Percentiles rank a stretch among this genome's conserved stretches.
phyloP scores from a whole-genome alignment of 1,139 yeast species.

The Geotrichum europaeum region DNA sequence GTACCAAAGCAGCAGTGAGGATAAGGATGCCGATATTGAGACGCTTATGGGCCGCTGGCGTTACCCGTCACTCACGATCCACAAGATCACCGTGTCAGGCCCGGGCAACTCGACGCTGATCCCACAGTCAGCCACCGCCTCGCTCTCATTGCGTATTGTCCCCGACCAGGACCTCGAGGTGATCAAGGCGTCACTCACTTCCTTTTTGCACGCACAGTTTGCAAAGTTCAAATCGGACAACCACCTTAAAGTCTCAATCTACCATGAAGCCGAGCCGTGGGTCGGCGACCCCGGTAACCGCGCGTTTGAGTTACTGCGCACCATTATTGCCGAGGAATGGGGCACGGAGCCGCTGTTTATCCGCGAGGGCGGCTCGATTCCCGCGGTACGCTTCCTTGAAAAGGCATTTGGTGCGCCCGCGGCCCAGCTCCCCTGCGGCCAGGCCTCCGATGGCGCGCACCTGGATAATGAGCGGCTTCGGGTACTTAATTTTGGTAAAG shows the following conservation, averaged over 20 bases:
- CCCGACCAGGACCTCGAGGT: conserved; percentile 72
- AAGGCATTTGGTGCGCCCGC: conserved; percentile 80
- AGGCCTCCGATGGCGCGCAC: conserved; percentile 91
- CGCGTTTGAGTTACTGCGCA: conserved; percentile 59
- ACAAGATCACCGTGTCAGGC: conserved; percentile 78
- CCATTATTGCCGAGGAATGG: conserved; percentile 48
- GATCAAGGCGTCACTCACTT: conserved; percentile 47
- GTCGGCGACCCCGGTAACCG: conserved; percentile 74
- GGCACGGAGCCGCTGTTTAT: conserved; percentile 57
- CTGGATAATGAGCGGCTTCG: conserved; percentile 79
- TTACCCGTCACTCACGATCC: conserved; percentile 85
- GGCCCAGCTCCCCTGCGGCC: conserved; percentile 95
- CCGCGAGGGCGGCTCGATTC: conserved; percentile 96
- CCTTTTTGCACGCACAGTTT: conserved; percentile 45
- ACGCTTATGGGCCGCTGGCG: conserved; percentile 78
- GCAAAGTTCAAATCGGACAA: conserved; percentile 51
- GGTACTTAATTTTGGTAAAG: conserved; percentile 67
- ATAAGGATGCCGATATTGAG: neutral
- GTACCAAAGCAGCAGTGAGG: neutral
- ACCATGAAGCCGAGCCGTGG: conserved; percentile 95
- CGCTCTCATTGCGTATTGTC: conserved; percentile 77
- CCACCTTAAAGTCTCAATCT: conserved; percentile 50
- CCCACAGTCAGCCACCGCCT: conserved; percentile 72
- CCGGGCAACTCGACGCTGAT: conserved; percentile 88
- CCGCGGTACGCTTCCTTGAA: conserved; percentile 80